phyloP scores from a whole-genome alignment of 805 yeast species.

The Priceomyces melissophilus region DNA sequence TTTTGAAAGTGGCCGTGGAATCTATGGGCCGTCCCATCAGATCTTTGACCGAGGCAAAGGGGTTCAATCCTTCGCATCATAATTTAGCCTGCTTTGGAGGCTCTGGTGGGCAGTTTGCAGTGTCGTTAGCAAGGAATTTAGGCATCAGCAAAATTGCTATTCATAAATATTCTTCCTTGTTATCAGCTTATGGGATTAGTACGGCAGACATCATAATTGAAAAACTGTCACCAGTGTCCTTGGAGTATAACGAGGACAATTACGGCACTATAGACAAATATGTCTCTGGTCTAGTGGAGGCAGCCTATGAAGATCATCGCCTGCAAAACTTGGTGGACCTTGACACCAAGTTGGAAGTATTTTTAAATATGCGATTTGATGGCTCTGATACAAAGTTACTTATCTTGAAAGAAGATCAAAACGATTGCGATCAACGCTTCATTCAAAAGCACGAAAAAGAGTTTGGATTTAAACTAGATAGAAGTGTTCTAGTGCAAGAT shows the following conservation, averaged over 20 bases:
- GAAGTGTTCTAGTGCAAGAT: constrained; percentile 11
- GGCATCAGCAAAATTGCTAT: constrained; percentile 27
- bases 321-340: constrained; percentile 60
- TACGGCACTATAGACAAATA: constrained; percentile 8
- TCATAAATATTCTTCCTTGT: constrained; percentile 31
- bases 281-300: constrained; percentile 10
- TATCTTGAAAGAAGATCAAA: constrained; percentile 34
- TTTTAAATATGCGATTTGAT: constrained; percentile 65
- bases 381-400: constrained; percentile 85
- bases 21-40: constrained; percentile 33
- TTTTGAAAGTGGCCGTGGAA: constrained; percentile 32
- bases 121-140: constrained; percentile 26
- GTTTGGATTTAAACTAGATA: constrained; percentile 11
- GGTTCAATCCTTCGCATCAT: constrained; percentile 26
- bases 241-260: constrained; percentile 26
- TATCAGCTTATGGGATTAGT: constrained; percentile 33
- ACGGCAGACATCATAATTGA: constrained; percentile 33
- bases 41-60: constrained; percentile 34
- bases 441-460: constrained; percentile 8
- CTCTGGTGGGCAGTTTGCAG: constrained; percentile 34
- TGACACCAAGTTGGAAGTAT: too few species aligned
- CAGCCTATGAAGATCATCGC: constrained; percentile 20
- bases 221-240: constrained; percentile 34
- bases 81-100: constrained; percentile 35
- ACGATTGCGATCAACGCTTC: constrained; percentile 5